Evolutionary conservation across 169 alveolate genomes (phyloP), one percentile per base, ranked within the genome.

Genomic region (Plasmodium blacklocki): DNA sequence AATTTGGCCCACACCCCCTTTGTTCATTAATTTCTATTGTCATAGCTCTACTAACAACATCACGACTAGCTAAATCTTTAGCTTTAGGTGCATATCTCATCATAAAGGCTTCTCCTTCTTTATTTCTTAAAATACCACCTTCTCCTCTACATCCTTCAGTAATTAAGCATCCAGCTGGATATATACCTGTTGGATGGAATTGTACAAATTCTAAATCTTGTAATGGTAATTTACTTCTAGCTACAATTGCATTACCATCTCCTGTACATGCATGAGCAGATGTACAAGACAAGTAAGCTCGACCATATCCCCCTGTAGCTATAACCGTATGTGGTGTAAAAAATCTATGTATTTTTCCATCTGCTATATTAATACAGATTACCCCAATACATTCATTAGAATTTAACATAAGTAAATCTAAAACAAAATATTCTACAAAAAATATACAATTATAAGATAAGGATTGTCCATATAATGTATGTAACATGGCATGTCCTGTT

Each of bases 141-240:
- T 98, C 99, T 47, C 99, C 99, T 91, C 99, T 96, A 93, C 99
- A 99, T 71, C 99, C 99, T 94, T 99, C 99, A 60, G 99, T 98
- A 93, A 98, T 98, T 74, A 98, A 95, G 78, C 98, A 96, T 23
- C 99, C 99, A 14, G 99, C 98, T 62, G 99, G 99, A 88, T 95
- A 97, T 68, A 98, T 98, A 50, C 99, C 99, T 15, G 99, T 98
- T 15, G 99, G 99, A 94, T 99, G 99, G 95, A 99, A 97, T 94
- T 98, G 98, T 14, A 99, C 99, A 93, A 98, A 97, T 93, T 98
- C 99, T 94, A 97, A 92, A 93, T 99, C 99, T 92, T 98, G 98
- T 68, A 97, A 91, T 9, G 99, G 99, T 64, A 98, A 89, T 12
- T 99, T 99, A 45, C 98, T 98, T 60, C 99, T 95, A 32, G 98